These are phyloP conservation scores for Zalerion maritima DNA, from an alignment of 495 filamentous ascomycete species.

Conservation along the genomic window DNA sequence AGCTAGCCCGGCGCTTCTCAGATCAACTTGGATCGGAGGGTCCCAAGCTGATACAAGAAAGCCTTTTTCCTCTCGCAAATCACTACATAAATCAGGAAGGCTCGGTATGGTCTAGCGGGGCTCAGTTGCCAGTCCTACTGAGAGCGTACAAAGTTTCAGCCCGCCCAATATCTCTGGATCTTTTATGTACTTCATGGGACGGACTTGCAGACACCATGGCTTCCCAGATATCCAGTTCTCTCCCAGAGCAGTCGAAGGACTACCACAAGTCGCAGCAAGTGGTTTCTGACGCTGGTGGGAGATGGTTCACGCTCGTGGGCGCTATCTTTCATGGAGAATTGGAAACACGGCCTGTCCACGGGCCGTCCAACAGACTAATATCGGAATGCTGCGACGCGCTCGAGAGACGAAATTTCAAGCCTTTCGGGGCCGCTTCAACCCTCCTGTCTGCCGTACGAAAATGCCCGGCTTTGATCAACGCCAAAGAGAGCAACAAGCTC, in stretches of 20 bases:
- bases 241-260: conserved; percentile 65
- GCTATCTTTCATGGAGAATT: conserved; percentile 24
- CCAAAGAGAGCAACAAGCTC: conserved; percentile 6
- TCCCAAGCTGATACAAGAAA: conserved; percentile 28
- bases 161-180: conserved; percentile 6
- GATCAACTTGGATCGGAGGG: conserved; percentile 16
- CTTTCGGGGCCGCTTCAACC: conserved; percentile 60
- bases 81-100: conserved; percentile 26
- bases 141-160: conserved; percentile 17
- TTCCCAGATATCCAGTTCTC: conserved; percentile 49
- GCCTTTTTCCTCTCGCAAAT: conserved; percentile 23
- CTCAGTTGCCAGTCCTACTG: conserved; percentile 14
- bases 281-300: conserved; percentile 42
- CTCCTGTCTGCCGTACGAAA: conserved; percentile 31
- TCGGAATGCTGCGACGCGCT: conserved; percentile 18
- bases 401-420: conserved; percentile 55
- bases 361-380: conserved; percentile 12
- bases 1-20: conserved; percentile 34
- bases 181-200: conserved; percentile 35
- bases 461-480: conserved; percentile 14
- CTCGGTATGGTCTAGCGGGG: conserved; percentile 17
- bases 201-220: conserved; percentile 39
- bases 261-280: conserved; percentile 53
- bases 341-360: conserved; percentile 4
- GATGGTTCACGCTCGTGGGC: conserved; percentile 46